Percentiles rank a stretch among this genome's conserved stretches.
These are phyloP conservation scores for Erythrobasidium hasegawianum DNA, from an alignment of 1,284 basidiomycete genomes.

Conservation along the genomic window DNA sequence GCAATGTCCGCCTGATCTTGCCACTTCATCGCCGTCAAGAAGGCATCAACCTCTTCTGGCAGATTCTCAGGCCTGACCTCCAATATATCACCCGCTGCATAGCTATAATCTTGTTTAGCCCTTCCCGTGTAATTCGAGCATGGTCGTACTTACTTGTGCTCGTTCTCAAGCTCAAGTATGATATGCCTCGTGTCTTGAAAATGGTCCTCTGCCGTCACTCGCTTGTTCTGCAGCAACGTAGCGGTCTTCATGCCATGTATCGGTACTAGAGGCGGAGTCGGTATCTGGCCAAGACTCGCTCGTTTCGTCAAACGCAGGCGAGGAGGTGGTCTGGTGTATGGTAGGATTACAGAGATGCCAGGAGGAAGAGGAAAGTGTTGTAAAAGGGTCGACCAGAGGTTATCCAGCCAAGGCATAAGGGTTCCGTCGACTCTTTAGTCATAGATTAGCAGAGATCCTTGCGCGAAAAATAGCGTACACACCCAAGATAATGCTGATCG, in stretches of 20 bases:
- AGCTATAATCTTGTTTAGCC: constrained; percentile 58
- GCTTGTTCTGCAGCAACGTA: constrained; percentile 43
- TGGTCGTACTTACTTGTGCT: constrained; percentile 59
- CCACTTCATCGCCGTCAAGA: constrained; percentile 67
- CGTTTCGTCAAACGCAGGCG: neutral
- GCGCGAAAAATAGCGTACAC: no score
- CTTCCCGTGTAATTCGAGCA: no score
- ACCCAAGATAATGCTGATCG: constrained; percentile 52
- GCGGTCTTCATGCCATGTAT: constrained; percentile 24
- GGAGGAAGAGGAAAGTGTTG: constrained; percentile 35
- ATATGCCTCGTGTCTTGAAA: constrained; percentile 83
- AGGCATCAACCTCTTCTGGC: constrained; percentile 63
- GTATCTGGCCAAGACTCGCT: neutral
- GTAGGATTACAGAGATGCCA: neutral
- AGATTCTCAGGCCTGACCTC: constrained; percentile 70
- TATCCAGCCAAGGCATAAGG: constrained; percentile 43
- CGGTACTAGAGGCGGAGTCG: neutral
- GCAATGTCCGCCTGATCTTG: constrained; percentile 62
- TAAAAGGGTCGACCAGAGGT: constrained; percentile 34
- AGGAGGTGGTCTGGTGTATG: constrained; percentile 21
- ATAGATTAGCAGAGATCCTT: no score
- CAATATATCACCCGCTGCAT: constrained; percentile 78
- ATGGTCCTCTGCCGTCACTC: constrained; percentile 59
- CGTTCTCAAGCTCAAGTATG: constrained; percentile 53
- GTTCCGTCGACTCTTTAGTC: constrained; percentile 45